phyloP scores from a whole-genome alignment of 2,329 filamentous ascomycete genomes.

The Zymoseptoria ardabiliae region DNA sequence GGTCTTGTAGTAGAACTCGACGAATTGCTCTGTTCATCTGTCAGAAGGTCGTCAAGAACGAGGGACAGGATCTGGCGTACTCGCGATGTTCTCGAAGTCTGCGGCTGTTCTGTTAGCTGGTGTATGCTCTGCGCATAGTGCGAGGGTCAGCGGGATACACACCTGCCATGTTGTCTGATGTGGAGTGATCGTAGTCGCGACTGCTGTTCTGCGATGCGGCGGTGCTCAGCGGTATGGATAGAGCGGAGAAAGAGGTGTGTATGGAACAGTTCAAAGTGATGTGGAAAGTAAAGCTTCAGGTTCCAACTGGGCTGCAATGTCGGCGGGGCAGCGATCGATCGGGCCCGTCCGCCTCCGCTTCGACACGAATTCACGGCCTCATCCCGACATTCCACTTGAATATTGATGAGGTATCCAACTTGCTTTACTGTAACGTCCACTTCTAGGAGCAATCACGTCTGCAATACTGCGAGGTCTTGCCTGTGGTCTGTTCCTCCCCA shows the following conservation, averaged over 20 bases:
- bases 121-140: neutral
- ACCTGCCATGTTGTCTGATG: slow-evolving; percentile 18
- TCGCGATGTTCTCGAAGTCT: slow-evolving; percentile 30
- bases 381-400: neutral
- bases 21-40: slow-evolving; percentile 66
- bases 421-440: neutral
- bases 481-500: neutral
- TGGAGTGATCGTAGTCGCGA: neutral
- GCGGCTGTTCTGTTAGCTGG: slow-evolving; percentile 2
- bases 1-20: slow-evolving; percentile 80
- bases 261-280: neutral
- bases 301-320: neutral
- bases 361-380: neutral
- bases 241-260: neutral
- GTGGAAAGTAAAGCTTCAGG: neutral
- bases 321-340: neutral
- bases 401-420: neutral
- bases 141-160: slow-evolving; percentile 1
- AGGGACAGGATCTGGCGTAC: slow-evolving; percentile 13
- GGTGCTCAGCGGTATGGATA: neutral
- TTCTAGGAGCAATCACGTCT: neutral
- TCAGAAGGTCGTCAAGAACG: slow-evolving; percentile 2
- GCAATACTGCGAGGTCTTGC: neutral
- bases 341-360: neutral
- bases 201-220: neutral